These are phyloP conservation scores for Mycena sp. DNA, from an alignment of 1,284 basidiomycete genomes.

Conservation along the genomic window DNA sequence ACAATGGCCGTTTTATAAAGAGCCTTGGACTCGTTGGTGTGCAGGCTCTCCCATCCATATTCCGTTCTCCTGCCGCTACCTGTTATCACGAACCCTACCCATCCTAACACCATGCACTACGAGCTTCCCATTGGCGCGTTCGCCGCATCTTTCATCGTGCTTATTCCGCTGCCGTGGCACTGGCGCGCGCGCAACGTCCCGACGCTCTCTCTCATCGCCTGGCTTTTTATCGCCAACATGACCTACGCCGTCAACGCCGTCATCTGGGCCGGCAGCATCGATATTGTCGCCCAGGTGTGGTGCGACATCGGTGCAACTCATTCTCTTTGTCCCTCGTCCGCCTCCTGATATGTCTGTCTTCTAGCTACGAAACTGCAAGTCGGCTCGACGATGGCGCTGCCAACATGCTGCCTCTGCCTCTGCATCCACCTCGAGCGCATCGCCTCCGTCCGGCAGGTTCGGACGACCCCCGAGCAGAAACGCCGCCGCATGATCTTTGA, in stretches of 20 bases:
- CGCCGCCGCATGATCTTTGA: slow-evolving; percentile 53
- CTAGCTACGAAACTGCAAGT: slow-evolving; percentile 47
- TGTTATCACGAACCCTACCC: no score
- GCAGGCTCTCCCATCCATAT: no score
- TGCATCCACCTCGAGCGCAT: slow-evolving; percentile 58
- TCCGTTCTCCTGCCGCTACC: no score
- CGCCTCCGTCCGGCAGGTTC: slow-evolving; percentile 46
- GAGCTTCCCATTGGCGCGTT: slow-evolving; percentile 47
- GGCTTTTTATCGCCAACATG: slow-evolving; percentile 59
- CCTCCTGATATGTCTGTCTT: background rate
- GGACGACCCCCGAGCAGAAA: slow-evolving; percentile 42
- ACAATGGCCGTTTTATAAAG: no score
- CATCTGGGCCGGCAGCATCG: slow-evolving; percentile 57
- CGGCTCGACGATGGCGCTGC: slow-evolving; percentile 59
- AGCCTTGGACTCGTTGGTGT: no score
- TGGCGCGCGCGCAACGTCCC: slow-evolving; percentile 61
- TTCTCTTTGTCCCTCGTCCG: background rate
- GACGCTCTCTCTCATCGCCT: slow-evolving; percentile 59
- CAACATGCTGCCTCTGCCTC: slow-evolving; percentile 64
- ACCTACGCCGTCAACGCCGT: slow-evolving; percentile 58
- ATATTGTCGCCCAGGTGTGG: slow-evolving; percentile 55
- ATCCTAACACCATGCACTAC: slow-evolving; percentile 9
- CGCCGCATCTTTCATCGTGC: slow-evolving; percentile 44
- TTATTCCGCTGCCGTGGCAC: slow-evolving; percentile 56
- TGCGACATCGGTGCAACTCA: slow-evolving; percentile 63